These are phyloP conservation scores for Tricholoma bakamatsutake DNA, from an alignment of 768 basidiomycete species.

Conservation along the genomic window DNA sequence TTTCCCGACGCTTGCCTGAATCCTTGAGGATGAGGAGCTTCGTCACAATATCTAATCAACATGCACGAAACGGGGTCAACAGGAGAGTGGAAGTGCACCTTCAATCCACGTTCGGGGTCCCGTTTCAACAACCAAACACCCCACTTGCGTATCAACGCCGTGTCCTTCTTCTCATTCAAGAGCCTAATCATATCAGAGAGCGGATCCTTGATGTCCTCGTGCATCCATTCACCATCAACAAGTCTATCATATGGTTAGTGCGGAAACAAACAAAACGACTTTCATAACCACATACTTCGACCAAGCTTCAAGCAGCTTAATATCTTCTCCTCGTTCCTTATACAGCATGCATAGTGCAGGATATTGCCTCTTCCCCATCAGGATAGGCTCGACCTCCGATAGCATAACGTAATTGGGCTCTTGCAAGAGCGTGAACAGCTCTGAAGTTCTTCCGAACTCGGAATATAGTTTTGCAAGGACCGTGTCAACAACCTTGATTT, in stretches of 20 bases:
- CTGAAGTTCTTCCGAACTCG: conserved; percentile 50
- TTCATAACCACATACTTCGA: conserved; percentile 46
- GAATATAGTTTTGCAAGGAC: conserved; percentile 73
- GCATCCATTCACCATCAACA: conserved; percentile 58
- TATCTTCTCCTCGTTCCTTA: conserved; percentile 46
- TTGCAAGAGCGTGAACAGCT: conserved; percentile 54
- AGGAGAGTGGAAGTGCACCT: conserved; percentile 34
- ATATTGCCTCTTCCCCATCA: conserved; percentile 48
- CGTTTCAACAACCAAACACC: conserved; percentile 73
- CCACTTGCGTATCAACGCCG: conserved; percentile 63
- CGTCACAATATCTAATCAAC: background rate
- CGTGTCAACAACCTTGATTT: conserved; percentile 68
- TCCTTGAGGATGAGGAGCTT: conserved; percentile 60
- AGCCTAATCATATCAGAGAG: conserved; percentile 52
- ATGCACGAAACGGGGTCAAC: background rate
- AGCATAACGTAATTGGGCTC: conserved; percentile 50
- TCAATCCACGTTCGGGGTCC: conserved; percentile 65
- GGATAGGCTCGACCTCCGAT: conserved; percentile 54
- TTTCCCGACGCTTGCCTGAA: conserved; percentile 48
- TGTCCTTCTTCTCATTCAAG: conserved; percentile 53
- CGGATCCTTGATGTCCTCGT: conserved; percentile 60
- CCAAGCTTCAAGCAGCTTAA: conserved; percentile 63
- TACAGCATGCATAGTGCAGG: conserved; percentile 59
- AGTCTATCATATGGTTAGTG: conserved; percentile 35
- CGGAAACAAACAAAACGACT: background rate